Base-by-base conservation (phyloP, 306 rosid genomes). In the Echinosophora koreensis region DNA sequence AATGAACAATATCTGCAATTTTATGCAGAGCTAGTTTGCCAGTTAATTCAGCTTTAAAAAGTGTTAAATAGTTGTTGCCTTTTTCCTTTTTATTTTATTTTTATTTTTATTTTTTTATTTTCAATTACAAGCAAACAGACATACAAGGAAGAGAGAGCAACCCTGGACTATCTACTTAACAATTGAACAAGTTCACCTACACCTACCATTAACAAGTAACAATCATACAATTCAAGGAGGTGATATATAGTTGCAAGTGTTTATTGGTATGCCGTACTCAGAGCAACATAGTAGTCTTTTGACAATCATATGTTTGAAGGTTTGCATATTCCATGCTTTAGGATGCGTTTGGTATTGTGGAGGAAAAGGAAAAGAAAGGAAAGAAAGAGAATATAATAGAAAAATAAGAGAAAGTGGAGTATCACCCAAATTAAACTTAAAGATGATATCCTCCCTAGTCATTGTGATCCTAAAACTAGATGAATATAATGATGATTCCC, bases 1-100 rank as follows among this genome's bases (percentile, higher is more conserved):
- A 44, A 52, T 77, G 55, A 58, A 37, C 59, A n/a, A 66, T 35
- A 66, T 41, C 10, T 71, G 34, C 70, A 59, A 70, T 69, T 63
- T 12, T 73, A 80, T 65, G 66, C 18, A 66, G 41, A 66, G 73
- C 47, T 67, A 77, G 49, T 12, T 52, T 65, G 51, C 59, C 77
- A 42, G 15, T n/a, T 61, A 62, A 42, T 74, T 51, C 70, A 69
- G 54, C 82, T 75, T 41, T 47, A 18, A 66, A 41, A 28, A 34
- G 71, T n/a, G 68, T 4, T 49, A 30, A 58, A 76, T 58, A 60
- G 64, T 16, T 27, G 64, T 16, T 27, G 18, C 14, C 0, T 0
- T 51, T 14, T 61, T 61, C 2, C 5, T 30, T 14, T 34, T 13
- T 3, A 1, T 4, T n/a, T 30, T n/a, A n/a, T n/a, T n/a, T n/a